Base-by-base conservation (phyloP, 805 yeast species). In the Wickerhamomyces chambardii region DNA sequence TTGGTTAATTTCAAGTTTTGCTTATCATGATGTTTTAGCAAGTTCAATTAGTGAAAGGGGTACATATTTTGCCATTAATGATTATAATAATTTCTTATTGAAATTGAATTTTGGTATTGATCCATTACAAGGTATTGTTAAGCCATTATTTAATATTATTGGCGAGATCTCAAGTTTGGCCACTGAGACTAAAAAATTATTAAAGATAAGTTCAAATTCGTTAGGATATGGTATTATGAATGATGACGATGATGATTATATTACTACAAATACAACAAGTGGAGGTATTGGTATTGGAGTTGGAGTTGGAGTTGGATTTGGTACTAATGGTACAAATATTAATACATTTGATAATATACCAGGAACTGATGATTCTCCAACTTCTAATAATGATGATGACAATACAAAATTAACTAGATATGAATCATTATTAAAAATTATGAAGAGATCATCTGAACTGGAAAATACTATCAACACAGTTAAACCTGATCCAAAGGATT, bases 21-120 rank as follows among this genome's bases (percentile, higher is more conserved):
- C 86, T 1, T 84, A 84, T 51, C 92, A 84, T 53, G 94, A 84
- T 51, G 68, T 84, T 24, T 63, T 81, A 42, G 74, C 89, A 1
- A 70, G 78, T 32, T 70, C 81, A 10, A 65, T 72, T 1, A 63
- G 69, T 36, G 73, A 75, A 28, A 58, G 84, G 30, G 79, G 80
- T 2, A 70, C 85, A 1, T 78, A 79, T 44, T 82, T 84, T 51
- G 69, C 79, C 1, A 59, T 74, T 17, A 62, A 65, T 16, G 78
- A 76, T 31, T 83, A 83, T 54, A 73, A 75, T 29, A 55, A 61
- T 17, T 64, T 78, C 39, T 66, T 79, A 54, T 44, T 38, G 22
- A 39, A 38, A 34, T 26, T 36, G 31, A 65, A 64, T 30, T 49
- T 60, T 37, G 70, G 77, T 8, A 59, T 81, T 32, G 84, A 81